Base-by-base conservation (phyloP, 2,329 filamentous ascomycete genomes). In the Aspergillus neotritici region DNA sequence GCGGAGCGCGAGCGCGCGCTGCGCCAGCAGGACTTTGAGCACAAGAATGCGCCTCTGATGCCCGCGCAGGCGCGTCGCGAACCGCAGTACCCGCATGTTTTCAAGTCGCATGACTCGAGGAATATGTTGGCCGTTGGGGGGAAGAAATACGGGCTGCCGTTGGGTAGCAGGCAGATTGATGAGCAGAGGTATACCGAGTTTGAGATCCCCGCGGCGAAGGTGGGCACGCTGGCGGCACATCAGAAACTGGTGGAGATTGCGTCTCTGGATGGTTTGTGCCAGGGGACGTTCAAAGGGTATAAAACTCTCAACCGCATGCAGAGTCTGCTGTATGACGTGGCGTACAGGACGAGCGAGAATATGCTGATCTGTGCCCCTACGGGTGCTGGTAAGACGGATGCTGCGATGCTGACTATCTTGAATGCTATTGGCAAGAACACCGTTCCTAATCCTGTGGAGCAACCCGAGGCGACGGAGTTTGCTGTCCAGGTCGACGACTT, bases 301-400 rank as follows among this genome's bases (percentile, higher is more conserved):
- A 91, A 90, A 67, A 71, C 86, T 3, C 77, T 98, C 47, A 98
- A 98, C 61, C 84, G 94, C 21, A 98, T 98, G 94, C 93, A 98
- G 70, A 97, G 90, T 63, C 74, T 98, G 37, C 87, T 97, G 0
- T 95, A 95, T 58, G 89, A 89, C 1, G 87, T 98, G 4, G 93
- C 90, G 0, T 97, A 98, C 69, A 87, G 84, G 63, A 96, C 88
- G 2, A 95, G 83, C 60, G 93, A 98, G 68, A 98, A 98, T 55
- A 96, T 98, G 91, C 79, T 98, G 40, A 94, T 98, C 47, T 98
- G 93, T 66, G 93, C 93, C 15, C 93, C 93, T 4, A 98, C 93
- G 41, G 93, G 93, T 80, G 90, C 90, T 48, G 93, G 93, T 80
- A 98, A 98, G 77, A 98, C 93, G 1, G 93, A 98, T 68, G 93